Percentiles rank a stretch among this genome's conserved stretches.
Evolutionary conservation across 2,329 filamentous ascomycete species (phyloP).

Genomic region (Cladosporium sp.): DNA sequence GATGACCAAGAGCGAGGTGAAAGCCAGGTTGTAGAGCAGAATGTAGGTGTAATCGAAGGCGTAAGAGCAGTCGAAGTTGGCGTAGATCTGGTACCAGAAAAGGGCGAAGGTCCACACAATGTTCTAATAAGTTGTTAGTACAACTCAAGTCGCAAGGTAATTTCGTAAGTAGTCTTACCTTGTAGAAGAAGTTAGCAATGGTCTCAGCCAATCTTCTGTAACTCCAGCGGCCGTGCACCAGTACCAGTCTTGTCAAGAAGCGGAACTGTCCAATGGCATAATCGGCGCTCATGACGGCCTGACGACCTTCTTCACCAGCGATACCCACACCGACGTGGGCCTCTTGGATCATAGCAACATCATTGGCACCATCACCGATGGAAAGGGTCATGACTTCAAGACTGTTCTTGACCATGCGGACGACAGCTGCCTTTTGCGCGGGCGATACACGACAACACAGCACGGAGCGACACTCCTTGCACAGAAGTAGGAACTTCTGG

Average conservation of each 20-base stretch:
- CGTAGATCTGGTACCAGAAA: constrained; percentile 97
- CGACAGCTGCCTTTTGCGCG: constrained; percentile 95
- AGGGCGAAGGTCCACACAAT: constrained; percentile 95
- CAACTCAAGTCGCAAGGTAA: not conserved
- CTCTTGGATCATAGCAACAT: constrained; percentile 97
- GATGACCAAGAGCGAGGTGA: constrained; percentile 91
- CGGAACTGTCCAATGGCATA: constrained; percentile 95
- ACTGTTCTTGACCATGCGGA: constrained; percentile 90
- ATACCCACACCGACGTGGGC: constrained; percentile 96
- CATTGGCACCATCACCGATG: constrained; percentile 91
- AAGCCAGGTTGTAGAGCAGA: constrained; percentile 91
- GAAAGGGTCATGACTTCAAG: constrained; percentile 95
- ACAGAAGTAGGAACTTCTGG: constrained; percentile 90
- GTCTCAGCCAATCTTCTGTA: constrained; percentile 90
- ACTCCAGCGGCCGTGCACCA: constrained; percentile 95
- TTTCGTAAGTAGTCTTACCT: constrained; percentile 53
- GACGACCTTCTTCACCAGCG: constrained; percentile 85
- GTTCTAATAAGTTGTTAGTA: constrained; percentile 57
- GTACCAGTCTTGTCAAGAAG: constrained; percentile 77
- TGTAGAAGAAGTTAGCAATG: constrained; percentile 99
- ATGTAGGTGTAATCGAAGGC: constrained; percentile 98
- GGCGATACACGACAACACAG: constrained; percentile 97
- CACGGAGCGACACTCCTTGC: constrained; percentile 95
- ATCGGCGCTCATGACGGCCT: constrained; percentile 94
- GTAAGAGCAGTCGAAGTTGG: constrained; percentile 94